A percentile compares a stretch with the other conserved stretches of the same genome.
Conservation (phyloP, 768 basidiomycete species). For the Mycena belliarum region DNA sequence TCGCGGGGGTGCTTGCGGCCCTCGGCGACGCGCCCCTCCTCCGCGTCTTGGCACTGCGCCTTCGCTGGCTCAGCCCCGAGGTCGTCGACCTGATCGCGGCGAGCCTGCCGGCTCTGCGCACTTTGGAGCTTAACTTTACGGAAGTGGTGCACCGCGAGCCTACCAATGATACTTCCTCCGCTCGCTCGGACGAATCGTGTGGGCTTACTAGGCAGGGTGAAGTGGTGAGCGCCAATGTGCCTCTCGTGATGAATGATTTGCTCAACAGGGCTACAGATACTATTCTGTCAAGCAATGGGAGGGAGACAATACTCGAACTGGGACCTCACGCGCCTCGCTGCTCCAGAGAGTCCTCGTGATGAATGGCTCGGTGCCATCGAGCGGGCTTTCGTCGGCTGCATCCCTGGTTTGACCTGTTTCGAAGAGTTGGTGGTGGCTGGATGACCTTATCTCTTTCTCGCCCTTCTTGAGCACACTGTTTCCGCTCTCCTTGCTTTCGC, state of each 20-base stretch:
- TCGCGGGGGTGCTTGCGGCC: constrained; percentile 30
- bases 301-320: constrained; percentile 2
- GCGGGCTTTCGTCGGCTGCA: constrained; percentile 12
- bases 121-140: constrained; percentile 26
- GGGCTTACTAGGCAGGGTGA: constrained; percentile 7
- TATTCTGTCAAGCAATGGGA: constrained; percentile 10
- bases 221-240: constrained; percentile 2
- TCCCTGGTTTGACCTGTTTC: constrained; percentile 15
- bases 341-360: constrained; percentile 13
- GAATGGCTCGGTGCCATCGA: constrained; percentile 16
- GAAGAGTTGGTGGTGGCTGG: constrained; percentile 4
- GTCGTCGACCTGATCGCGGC: constrained; percentile 27
- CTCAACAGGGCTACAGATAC: not conserved
- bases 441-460: not conserved
- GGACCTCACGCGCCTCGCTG: constrained; percentile 15
- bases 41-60: constrained; percentile 23
- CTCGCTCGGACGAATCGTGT: constrained; percentile 7
- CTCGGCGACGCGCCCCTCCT: constrained; percentile 20
- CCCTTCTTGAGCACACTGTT: not conserved
- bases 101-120: constrained; percentile 24
- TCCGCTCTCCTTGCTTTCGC: not conserved
- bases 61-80: constrained; percentile 27
- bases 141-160: constrained; percentile 24
- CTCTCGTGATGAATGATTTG: not conserved
- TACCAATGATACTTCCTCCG: constrained; percentile 6